Conservation (phyloP, 2,329 filamentous ascomycete genomes). For the Mycosphaerelloides madeirae region DNA sequence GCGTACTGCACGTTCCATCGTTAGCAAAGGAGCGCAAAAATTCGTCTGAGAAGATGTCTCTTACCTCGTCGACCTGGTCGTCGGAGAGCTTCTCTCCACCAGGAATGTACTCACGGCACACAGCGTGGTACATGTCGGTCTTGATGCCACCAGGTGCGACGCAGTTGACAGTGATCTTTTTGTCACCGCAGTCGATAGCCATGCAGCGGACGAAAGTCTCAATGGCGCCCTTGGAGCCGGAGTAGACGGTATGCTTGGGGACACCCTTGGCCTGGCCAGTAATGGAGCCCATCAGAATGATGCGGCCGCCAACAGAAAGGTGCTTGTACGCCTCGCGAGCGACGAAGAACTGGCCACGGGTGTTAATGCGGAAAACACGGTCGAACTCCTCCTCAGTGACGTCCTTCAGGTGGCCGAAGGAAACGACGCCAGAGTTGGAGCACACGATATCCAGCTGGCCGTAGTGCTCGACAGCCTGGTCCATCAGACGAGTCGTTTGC, state of each 20-base stretch:
- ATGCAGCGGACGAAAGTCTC: constrained; percentile 53
- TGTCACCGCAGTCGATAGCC: constrained; percentile 52
- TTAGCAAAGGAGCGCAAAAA: constrained; percentile 6
- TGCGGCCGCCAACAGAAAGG: constrained; percentile 48
- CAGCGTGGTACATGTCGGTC: constrained; percentile 58
- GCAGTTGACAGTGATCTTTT: constrained; percentile 57
- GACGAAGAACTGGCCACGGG: constrained; percentile 60
- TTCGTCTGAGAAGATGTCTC: background rate
- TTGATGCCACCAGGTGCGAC: constrained; percentile 55
- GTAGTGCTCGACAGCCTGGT: constrained; percentile 58
- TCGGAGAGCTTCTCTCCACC: constrained; percentile 52
- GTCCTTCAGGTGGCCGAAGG: constrained; percentile 51
- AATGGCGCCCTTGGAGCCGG: constrained; percentile 51
- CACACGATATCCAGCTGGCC: constrained; percentile 66
- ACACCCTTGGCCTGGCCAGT: constrained; percentile 54
- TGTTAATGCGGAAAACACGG: constrained; percentile 58
- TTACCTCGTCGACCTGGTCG: constrained; percentile 53
- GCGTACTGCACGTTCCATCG: constrained; percentile 45
- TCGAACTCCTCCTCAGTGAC: constrained; percentile 54
- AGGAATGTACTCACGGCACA: constrained; percentile 61
- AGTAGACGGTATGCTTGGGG: constrained; percentile 52
- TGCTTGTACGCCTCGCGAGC: constrained; percentile 54
- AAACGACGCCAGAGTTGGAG: constrained; percentile 61
- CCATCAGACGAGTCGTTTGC: constrained; percentile 61
- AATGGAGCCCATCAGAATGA: constrained; percentile 54